Evolutionary conservation across 805 yeast genomes (phyloP).

Genomic region (Saccharomycopsis selenospora): DNA sequence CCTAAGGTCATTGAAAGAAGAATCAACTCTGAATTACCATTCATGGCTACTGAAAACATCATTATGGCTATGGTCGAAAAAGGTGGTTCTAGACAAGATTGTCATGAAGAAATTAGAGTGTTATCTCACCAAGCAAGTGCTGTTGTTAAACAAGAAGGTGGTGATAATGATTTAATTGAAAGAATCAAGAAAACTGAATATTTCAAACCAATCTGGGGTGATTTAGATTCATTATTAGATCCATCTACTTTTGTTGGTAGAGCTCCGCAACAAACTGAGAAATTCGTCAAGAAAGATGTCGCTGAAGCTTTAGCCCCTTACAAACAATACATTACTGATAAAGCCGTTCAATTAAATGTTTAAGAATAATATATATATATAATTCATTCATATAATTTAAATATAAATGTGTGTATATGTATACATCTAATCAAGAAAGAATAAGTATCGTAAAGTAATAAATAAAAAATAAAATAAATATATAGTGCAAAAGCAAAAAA

Average conservation of each 20-base stretch:
- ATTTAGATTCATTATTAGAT: conserved; percentile 73
- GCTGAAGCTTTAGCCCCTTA: conserved; percentile 71
- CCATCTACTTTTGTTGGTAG: conserved; percentile 96
- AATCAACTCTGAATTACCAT: conserved; percentile 89
- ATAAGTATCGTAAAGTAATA: too few species aligned
- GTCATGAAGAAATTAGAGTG: conserved; percentile 96
- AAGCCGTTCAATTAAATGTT: conserved; percentile 74
- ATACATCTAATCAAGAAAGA: too few species aligned
- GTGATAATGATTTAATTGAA: conserved; percentile 94
- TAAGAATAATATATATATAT: too few species aligned
- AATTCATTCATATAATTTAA: too few species aligned
- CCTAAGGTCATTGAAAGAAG: conserved; percentile 98
- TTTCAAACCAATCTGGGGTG: conserved; percentile 83
- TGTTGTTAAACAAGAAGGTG: conserved; percentile 96
- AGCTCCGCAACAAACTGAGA: conserved; percentile 96
- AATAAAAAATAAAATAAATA: too few species aligned
- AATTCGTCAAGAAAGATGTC: conserved; percentile 80
- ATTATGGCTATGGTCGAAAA: conserved; percentile 99
- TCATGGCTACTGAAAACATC: conserved; percentile 98
- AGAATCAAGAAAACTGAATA: conserved; percentile 70
- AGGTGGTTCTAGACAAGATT: conserved; percentile 97
- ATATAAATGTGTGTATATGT: too few species aligned
- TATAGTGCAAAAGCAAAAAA: too few species aligned
- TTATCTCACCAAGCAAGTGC: conserved; percentile 95
- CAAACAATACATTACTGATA: conserved; percentile 49